phyloP scores from a whole-genome alignment of 495 filamentous ascomycete genomes.

The Apiosordaria backusii region DNA sequence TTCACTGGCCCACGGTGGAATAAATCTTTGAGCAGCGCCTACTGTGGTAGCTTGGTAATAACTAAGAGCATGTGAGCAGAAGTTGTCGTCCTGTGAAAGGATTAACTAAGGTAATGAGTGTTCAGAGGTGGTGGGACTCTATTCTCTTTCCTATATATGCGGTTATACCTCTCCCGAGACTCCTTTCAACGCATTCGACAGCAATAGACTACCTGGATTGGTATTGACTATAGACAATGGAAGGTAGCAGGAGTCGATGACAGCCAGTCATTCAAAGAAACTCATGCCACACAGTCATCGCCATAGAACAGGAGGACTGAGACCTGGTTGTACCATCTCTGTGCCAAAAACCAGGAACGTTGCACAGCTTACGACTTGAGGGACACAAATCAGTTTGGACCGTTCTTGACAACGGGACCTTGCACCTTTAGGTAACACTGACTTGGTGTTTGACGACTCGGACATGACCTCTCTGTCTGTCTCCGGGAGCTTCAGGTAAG shows the following conservation, averaged over 20 bases:
- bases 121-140: too few relatives aligned
- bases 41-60: too few relatives aligned
- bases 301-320: not conserved
- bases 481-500: not conserved
- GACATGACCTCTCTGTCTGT: not conserved
- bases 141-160: too few relatives aligned
- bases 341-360: not conserved
- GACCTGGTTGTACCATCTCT: not conserved
- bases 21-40: too few relatives aligned
- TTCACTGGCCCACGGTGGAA: too few relatives aligned
- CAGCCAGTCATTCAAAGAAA: not conserved
- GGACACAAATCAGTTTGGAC: not conserved
- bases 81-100: too few relatives aligned
- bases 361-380: not conserved
- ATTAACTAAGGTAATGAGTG: too few relatives aligned
- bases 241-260: not conserved
- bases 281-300: not conserved
- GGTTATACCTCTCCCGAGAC: too few relatives aligned
- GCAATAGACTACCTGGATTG: too few relatives aligned
- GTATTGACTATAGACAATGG: too few relatives aligned
- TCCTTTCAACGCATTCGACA: too few relatives aligned
- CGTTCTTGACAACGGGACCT: not conserved
- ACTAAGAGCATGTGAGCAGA: too few relatives aligned
- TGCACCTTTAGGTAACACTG: not conserved
- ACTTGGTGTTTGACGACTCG: not conserved